Conservation (phyloP, 345 rosid genomes). For the Citrus trifoliata region DNA sequence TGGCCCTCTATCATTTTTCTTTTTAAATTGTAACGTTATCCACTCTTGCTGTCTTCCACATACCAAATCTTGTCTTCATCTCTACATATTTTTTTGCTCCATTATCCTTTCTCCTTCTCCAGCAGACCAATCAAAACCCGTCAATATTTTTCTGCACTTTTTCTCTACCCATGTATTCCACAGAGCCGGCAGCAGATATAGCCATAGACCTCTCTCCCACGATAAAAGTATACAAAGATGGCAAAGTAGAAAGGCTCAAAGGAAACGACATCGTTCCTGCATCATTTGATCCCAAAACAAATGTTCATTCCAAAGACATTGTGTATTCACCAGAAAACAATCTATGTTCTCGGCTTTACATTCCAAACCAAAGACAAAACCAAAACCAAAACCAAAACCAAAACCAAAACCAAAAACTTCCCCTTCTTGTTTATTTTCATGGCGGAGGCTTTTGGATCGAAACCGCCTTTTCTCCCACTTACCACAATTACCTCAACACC, state of each 20-base stretch:
- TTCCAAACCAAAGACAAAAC: conserved; percentile 18
- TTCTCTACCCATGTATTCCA: conserved; percentile 7
- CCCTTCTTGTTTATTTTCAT: conserved; percentile 39
- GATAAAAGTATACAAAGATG: conserved; percentile 42
- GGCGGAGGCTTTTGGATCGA: conserved; percentile 38
- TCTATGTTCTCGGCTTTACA: conserved; percentile 35
- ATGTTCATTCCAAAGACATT: conserved; percentile 49
- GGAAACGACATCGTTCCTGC: conserved; percentile 37
- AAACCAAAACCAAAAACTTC: conserved; percentile 26
- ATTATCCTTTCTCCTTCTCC: no score
- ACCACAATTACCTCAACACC: conserved; percentile 29
- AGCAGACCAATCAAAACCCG: neutral
- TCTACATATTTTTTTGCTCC: no score
- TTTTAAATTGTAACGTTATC: no score
- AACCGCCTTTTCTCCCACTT: conserved; percentile 26
- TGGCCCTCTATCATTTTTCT: no score
- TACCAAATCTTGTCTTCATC: no score
- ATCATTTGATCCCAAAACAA: conserved; percentile 42
- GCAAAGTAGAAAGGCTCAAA: conserved; percentile 40
- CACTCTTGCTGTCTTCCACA: no score
- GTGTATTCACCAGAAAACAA: conserved; percentile 14
- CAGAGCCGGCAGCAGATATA: conserved; percentile 24
- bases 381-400: conserved; percentile 19
- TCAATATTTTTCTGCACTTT: neutral
- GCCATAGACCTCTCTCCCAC: conserved; percentile 35